Conservation (phyloP, 2,329 filamentous ascomycete genomes). For the Penicillium frequentans region DNA sequence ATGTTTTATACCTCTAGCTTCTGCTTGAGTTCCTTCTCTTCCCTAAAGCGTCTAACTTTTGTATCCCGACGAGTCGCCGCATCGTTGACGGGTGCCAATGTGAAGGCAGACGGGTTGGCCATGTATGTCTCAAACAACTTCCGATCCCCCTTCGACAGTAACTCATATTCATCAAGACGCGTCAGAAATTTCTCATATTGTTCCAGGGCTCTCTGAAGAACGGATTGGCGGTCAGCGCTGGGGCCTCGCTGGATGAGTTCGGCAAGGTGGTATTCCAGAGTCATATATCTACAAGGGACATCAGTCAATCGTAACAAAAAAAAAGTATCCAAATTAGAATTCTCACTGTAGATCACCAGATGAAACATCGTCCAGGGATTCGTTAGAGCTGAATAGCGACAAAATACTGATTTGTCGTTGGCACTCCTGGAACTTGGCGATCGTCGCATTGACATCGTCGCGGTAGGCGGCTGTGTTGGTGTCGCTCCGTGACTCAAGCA, state of each 20-base stretch:
- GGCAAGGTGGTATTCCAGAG: conserved; percentile 74
- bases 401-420: conserved; percentile 67
- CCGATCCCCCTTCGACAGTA: conserved; percentile 65
- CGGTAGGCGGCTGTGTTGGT: conserved; percentile 66
- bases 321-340: too few relatives aligned
- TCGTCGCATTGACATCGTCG: conserved; percentile 64
- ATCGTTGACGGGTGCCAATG: conserved; percentile 65
- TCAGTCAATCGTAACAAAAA: conserved; percentile 13
- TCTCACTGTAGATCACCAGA: conserved; percentile 76
- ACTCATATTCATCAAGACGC: conserved; percentile 73
- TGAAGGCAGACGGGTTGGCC: conserved; percentile 71
- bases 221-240: conserved; percentile 62
- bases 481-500: conserved; percentile 64
- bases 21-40: conserved; percentile 81
- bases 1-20: conserved; percentile 66
- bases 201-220: conserved; percentile 64
- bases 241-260: conserved; percentile 71
- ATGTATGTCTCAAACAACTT: conserved; percentile 71
- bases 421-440: conserved; percentile 73
- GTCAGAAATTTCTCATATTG: conserved; percentile 78
- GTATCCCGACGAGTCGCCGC: conserved; percentile 71
- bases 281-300: conserved; percentile 61
- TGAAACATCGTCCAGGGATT: conserved; percentile 80
- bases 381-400: conserved; percentile 87
- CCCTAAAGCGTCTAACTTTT: conserved; percentile 82